These are phyloP conservation scores for Cynara cardunculus DNA, from an alignment of 129 eudicot genomes.

Conservation along the genomic window DNA sequence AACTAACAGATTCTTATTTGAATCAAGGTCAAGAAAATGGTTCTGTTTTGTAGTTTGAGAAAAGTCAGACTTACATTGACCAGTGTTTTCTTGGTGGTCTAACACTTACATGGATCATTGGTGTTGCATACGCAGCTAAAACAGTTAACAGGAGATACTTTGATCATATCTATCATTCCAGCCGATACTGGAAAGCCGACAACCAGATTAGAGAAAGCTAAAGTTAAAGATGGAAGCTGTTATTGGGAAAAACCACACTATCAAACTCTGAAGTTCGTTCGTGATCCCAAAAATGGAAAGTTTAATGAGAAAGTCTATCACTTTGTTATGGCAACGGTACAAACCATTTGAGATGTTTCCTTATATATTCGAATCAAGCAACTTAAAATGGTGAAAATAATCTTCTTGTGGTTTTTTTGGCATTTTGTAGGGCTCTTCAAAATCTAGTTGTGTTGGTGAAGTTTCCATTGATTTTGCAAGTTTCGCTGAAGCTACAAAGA, in stretches of 20 bases:
- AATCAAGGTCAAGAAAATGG: not conserved
- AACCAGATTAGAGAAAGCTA: conserved; percentile 59
- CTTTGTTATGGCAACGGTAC: conserved; percentile 70
- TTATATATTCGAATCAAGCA: conserved; percentile 11
- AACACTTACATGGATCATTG: conserved; percentile 6
- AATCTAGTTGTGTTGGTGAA: conserved; percentile 81
- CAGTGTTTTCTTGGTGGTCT: conserved; percentile 8
- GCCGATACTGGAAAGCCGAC: conserved; percentile 85
- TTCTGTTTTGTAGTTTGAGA: not conserved
- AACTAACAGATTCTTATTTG: not conserved
- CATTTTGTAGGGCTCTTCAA: conserved; percentile 68
- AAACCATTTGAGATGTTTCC: conserved; percentile 6
- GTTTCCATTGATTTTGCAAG: conserved; percentile 75
- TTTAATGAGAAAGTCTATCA: conserved; percentile 68
- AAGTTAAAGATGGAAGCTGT: conserved; percentile 73
- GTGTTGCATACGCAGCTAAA: conserved; percentile 44
- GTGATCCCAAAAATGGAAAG: conserved; percentile 71
- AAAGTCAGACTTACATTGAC: not conserved
- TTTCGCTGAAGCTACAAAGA: conserved; percentile 66
- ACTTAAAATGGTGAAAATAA: not conserved
- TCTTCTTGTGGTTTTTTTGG: not conserved
- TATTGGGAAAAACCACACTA: conserved; percentile 79
- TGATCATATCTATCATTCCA: conserved; percentile 79
- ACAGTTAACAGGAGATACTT: conserved; percentile 54
- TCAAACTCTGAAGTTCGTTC: conserved; percentile 69